Evolutionary conservation across 257 asterid genomes (phyloP), one percentile per base, ranked within the genome.

Genomic region (Sherardia arvensis): DNA sequence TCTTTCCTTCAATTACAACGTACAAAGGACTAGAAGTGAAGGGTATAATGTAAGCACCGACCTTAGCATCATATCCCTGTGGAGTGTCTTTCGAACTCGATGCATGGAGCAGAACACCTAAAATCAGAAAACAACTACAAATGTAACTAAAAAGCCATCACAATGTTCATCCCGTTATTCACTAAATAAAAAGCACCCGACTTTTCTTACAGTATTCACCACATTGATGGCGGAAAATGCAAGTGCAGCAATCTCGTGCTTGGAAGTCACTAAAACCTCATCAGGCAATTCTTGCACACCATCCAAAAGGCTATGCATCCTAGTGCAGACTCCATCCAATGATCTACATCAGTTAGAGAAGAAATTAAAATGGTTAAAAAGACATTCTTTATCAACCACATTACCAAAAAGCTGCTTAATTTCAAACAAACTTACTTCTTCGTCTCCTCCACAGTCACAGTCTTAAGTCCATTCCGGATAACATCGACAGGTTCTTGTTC

Each of bases 31-130:
- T 20, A 71, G 36, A 43, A 69, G 22, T 66, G 10, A 69, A 59
- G 47, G 67, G 28, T 43, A 25, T 56, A 71, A 49, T 61, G 18
- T 57, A n/a, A 43, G 51, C n/a, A 30, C 72, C 72, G 66, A 93
- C 99, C 97, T 90, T 47, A 59, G 73, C 66, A 90, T 68, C 32
- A 64, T 47, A 59, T 71, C 82, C 74, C 69, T 70, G 67, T 80
- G 80, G 68, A 73, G 81, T 68, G 84, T 86, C 79, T 79, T 85
- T 61, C 74, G 76, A 30, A 56, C 59, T 56, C 11, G 68, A 70
- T 73, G 70, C 97, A 85, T 81, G 66, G 94, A 82, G 75, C 73
- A 69, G 55, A 82, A 85, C 72, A 77, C 94, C 99, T 93, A 81
- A 76, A 76, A 72, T 30, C 62, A 58, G 26, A 34, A 14, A 43